Percentiles rank a stretch among this genome's conserved stretches.
phyloP scores from a whole-genome alignment of 106 monocot species.

The Acorus calamus region DNA sequence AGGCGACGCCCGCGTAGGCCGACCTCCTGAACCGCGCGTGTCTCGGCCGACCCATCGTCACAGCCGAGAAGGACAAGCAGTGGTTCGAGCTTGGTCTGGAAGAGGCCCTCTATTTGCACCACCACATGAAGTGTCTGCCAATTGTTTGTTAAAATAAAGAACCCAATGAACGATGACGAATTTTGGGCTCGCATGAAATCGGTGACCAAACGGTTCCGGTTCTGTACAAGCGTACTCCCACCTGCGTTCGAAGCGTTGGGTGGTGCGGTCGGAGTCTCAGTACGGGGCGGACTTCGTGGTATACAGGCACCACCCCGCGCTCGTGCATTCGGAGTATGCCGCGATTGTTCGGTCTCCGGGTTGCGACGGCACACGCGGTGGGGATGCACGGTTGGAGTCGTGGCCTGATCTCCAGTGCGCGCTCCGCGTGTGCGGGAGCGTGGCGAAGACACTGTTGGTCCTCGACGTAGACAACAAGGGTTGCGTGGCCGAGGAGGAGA shows the following conservation, averaged over 20 bases:
- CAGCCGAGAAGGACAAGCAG: not conserved
- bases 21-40: conserved; percentile 35
- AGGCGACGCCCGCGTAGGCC: conserved; percentile 13
- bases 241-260: conserved; percentile 68
- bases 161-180: conserved; percentile 7
- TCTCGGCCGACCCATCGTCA: conserved; percentile 39
- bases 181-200: conserved; percentile 41
- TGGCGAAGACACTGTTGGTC: conserved; percentile 52
- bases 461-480: conserved; percentile 2
- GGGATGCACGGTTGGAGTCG: conserved; percentile 10
- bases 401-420: conserved; percentile 58
- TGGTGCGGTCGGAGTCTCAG: conserved; percentile 45
- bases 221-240: conserved; percentile 61
- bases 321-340: conserved; percentile 60
- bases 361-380: not conserved
- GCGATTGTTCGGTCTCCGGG: conserved; percentile 34
- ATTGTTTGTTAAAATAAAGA: conserved; percentile 8
- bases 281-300: conserved; percentile 78
- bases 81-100: conserved; percentile 37
- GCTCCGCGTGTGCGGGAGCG: conserved; percentile 47
- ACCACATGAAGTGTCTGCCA: conserved; percentile 34
- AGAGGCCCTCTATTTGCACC: conserved; percentile 59
- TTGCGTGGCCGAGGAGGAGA: too few relatives aligned
- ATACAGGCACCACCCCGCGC: conserved; percentile 71
- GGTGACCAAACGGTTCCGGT: conserved; percentile 20